Evolutionary conservation across 192 early-diverging fungal genomes (phyloP).

Genomic region (Chytriomyces sp.): DNA sequence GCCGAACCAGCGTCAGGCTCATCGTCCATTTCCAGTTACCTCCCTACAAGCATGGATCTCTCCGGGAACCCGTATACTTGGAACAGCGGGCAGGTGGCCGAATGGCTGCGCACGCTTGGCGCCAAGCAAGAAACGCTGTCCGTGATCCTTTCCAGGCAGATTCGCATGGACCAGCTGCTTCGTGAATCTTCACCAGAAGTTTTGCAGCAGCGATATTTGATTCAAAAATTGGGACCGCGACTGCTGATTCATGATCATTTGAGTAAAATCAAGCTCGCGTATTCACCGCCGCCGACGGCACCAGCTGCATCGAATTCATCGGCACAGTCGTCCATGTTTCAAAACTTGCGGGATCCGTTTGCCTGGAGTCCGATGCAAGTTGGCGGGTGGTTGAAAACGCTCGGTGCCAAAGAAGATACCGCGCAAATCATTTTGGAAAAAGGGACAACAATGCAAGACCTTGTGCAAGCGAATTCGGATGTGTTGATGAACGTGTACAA

Average conservation of each 20-base stretch:
- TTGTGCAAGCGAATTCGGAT: not conserved
- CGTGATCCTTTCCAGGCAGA: not conserved
- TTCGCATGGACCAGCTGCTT: not conserved
- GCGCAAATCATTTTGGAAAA: not conserved
- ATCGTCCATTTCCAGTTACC: not conserved
- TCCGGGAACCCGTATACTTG: slow-evolving; percentile 3
- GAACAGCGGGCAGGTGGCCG: not conserved
- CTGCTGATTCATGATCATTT: too few relatives aligned
- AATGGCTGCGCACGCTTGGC: slow-evolving; percentile 11
- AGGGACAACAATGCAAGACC: not conserved
- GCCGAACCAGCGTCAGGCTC: not conserved
- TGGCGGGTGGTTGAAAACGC: not conserved
- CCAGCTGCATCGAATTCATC: too few relatives aligned
- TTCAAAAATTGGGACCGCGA: not conserved
- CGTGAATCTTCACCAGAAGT: not conserved
- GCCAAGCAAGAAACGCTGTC: slow-evolving; percentile 7
- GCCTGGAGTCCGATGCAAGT: too few relatives aligned
- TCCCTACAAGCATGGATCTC: not conserved
- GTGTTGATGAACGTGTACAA: not conserved
- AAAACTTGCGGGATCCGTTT: not conserved
- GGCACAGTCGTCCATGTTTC: not conserved
- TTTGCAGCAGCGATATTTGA: not conserved
- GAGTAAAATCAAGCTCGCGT: too few relatives aligned
- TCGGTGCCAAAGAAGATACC: not conserved
- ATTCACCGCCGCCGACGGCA: too few relatives aligned